Conservation (phyloP, 2,329 filamentous ascomycete genomes). For the Bipolaris bicolor region DNA sequence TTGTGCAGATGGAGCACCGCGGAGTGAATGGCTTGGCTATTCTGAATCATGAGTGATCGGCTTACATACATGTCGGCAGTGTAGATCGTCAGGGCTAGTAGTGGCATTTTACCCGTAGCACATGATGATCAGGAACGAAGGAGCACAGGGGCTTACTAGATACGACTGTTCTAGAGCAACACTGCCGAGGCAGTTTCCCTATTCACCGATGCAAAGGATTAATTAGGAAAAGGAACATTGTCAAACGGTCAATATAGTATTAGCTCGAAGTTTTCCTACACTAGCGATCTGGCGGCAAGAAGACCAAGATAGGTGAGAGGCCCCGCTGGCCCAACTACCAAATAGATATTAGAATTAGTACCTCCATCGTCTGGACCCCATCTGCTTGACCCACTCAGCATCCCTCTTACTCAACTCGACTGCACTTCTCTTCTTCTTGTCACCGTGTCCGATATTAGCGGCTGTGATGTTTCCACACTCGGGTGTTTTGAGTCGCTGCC, state of each 20-base stretch:
- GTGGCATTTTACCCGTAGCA: background rate
- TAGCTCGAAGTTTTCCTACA: background rate
- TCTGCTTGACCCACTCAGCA: slow-evolving; percentile 42
- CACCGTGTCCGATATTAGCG: slow-evolving; percentile 23
- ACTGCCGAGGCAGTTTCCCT: background rate
- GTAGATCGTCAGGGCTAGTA: background rate
- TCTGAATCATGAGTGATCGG: background rate
- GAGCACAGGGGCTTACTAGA: background rate
- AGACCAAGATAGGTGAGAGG: background rate
- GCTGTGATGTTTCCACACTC: slow-evolving; percentile 50
- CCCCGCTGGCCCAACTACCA: background rate
- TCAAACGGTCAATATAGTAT: background rate
- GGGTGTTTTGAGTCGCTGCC: slow-evolving; percentile 60
- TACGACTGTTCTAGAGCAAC: background rate
- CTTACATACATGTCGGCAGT: background rate
- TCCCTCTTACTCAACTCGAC: slow-evolving; percentile 39
- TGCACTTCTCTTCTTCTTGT: slow-evolving; percentile 39
- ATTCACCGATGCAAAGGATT: background rate
- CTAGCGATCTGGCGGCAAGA: background rate
- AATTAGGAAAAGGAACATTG: background rate
- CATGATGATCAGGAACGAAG: background rate
- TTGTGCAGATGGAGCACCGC: background rate
- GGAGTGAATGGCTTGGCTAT: background rate
- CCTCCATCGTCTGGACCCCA: slow-evolving; percentile 11
- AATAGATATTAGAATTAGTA: slow-evolving; percentile 2